phyloP scores from a whole-genome alignment of 1,139 yeast genomes.

The Taphrina betulina region DNA sequence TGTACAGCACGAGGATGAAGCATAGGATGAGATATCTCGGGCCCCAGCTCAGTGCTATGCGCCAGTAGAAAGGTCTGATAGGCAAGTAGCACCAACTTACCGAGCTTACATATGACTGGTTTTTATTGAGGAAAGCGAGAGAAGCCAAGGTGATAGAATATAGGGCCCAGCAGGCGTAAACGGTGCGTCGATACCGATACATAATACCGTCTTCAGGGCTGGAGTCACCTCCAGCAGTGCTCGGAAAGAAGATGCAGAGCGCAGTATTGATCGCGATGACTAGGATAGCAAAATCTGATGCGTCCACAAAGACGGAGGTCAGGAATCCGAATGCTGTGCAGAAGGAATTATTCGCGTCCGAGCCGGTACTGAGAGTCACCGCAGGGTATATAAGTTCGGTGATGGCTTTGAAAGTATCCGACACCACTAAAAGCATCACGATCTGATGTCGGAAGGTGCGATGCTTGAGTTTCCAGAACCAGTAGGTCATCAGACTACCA shows the following conservation, averaged over 20 bases:
- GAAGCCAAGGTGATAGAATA: slow-evolving; percentile 71
- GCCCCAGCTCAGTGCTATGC: slow-evolving; percentile 75
- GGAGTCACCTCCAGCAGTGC: slow-evolving; percentile 46
- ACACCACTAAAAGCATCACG: slow-evolving; percentile 56
- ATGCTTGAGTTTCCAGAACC: slow-evolving; percentile 12
- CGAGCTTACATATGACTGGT: slow-evolving; percentile 42
- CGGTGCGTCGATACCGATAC: slow-evolving; percentile 57
- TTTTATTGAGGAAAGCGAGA: slow-evolving; percentile 55
- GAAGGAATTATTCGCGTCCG: slow-evolving; percentile 53
- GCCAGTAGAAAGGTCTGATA: slow-evolving; percentile 68
- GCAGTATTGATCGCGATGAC: slow-evolving; percentile 83
- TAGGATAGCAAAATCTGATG: slow-evolving; percentile 81
- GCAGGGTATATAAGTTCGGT: slow-evolving; percentile 71
- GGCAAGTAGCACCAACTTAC: slow-evolving; percentile 62
- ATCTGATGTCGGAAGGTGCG: slow-evolving; percentile 29
- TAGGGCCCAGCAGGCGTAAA: slow-evolving; percentile 60
- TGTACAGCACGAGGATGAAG: slow-evolving; percentile 63
- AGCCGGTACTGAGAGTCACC: slow-evolving; percentile 54
- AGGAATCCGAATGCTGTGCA: slow-evolving; percentile 81
- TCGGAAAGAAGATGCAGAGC: slow-evolving; percentile 66
- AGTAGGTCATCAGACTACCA: slow-evolving; percentile 9
- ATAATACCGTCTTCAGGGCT: slow-evolving; percentile 65
- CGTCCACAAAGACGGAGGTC: slow-evolving; percentile 79
- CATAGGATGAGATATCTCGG: slow-evolving; percentile 71
- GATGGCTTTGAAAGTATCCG: slow-evolving; percentile 73